Percentiles rank a stretch among this genome's conserved stretches.
phyloP scores from a whole-genome alignment of 768 basidiomycete species.

The Psilocybe tampanensis region DNA sequence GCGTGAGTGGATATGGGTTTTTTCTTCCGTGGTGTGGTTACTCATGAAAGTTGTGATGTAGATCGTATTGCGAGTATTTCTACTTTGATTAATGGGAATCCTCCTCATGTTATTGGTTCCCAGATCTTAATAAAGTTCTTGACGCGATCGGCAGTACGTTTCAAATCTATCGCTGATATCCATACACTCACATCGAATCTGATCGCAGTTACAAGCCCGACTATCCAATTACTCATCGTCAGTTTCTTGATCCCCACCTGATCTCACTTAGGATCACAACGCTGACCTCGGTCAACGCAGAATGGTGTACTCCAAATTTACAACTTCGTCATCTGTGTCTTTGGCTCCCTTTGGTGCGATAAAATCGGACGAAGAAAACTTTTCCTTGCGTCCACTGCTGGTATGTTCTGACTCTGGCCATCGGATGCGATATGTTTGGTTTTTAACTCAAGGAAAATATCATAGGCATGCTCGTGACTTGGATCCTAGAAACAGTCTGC shows the following conservation, averaged over 20 bases:
- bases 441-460: too few species aligned
- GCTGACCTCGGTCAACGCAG: slow-evolving; percentile 23
- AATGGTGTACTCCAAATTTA: slow-evolving; percentile 57
- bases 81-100: not conserved
- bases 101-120: not conserved
- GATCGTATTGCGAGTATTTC: slow-evolving; percentile 44
- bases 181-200: not conserved
- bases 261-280: not conserved
- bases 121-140: slow-evolving; percentile 54
- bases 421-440: too few species aligned
- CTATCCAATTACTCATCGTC: slow-evolving; percentile 41
- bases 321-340: slow-evolving; percentile 52
- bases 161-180: not conserved
- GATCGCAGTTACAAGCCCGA: slow-evolving; percentile 40
- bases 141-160: slow-evolving; percentile 44
- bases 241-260: too few species aligned
- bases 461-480: slow-evolving; percentile 51
- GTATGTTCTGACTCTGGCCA: not conserved
- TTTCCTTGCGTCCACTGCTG: slow-evolving; percentile 34
- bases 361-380: slow-evolving; percentile 49
- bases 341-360: slow-evolving; percentile 35
- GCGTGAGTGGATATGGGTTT: slow-evolving; percentile 26
- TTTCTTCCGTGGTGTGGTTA: not conserved
- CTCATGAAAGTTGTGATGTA: slow-evolving; percentile 17
- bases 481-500: slow-evolving; percentile 56